Evolutionary conservation across 768 basidiomycete species (phyloP).

Genomic region (Pisolithus albus): DNA sequence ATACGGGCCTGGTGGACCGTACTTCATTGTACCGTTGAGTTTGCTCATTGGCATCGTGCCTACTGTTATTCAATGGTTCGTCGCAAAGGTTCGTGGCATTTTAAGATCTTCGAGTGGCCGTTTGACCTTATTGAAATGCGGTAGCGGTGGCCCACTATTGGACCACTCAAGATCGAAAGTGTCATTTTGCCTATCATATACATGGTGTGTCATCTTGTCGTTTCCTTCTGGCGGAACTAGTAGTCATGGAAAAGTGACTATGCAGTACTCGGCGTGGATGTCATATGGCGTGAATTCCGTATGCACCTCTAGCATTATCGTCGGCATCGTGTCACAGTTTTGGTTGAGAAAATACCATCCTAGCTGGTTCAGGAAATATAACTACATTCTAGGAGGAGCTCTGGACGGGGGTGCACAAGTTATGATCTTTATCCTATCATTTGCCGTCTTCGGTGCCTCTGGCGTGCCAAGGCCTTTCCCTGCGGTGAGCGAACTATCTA

Average conservation of each 20-base stretch:
- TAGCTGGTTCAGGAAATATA: constrained; percentile 62
- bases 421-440: constrained; percentile 56
- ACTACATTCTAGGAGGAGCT: constrained; percentile 32
- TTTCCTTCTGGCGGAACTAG: too few relatives aligned
- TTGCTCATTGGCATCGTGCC: constrained; percentile 48
- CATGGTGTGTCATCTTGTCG: constrained; percentile 27
- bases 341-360: constrained; percentile 54
- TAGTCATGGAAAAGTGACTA: constrained; percentile 4
- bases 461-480: constrained; percentile 46
- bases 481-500: neutral
- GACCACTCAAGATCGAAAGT: constrained; percentile 41
- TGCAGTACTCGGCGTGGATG: constrained; percentile 38
- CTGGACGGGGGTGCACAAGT: constrained; percentile 29
- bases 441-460: constrained; percentile 55
- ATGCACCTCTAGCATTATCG: constrained; percentile 38
- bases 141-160: constrained; percentile 51
- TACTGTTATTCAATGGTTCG: constrained; percentile 48
- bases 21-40: constrained; percentile 49
- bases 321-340: constrained; percentile 53
- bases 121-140: neutral
- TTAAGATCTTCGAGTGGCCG: neutral
- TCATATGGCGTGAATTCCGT: constrained; percentile 51
- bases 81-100: constrained; percentile 35
- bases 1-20: constrained; percentile 48
- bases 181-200: constrained; percentile 54